These are phyloP conservation scores for Bertia moriformis DNA, from an alignment of 2,329 filamentous ascomycete genomes.

Conservation along the genomic window DNA sequence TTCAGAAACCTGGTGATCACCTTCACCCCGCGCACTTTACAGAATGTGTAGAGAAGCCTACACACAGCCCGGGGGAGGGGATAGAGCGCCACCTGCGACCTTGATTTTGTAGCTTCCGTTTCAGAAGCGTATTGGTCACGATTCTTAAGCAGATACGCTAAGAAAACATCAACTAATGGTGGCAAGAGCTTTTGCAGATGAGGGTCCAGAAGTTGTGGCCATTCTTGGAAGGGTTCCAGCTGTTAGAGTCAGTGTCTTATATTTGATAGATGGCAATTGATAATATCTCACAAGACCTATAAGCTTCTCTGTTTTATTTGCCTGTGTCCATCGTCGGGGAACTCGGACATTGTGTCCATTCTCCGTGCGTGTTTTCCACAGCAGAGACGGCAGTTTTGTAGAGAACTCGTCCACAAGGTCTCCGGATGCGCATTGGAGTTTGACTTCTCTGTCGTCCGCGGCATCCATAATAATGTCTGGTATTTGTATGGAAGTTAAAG, in stretches of 20 bases:
- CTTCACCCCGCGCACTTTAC: constrained; percentile 88
- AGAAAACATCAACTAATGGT: constrained; percentile 59
- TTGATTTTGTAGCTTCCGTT: no score
- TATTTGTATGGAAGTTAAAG: not conserved
- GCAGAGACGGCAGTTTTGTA: constrained; percentile 20
- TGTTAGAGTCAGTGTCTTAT: constrained; percentile 25
- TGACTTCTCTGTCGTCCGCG: constrained; percentile 23
- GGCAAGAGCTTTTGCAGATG: constrained; percentile 66
- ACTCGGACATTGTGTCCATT: constrained; percentile 9
- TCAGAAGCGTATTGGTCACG: constrained; percentile 16
- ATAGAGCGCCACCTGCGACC: constrained; percentile 17
- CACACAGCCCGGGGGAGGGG: constrained; percentile 60
- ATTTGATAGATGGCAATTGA: constrained; percentile 7
- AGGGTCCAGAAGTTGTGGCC: constrained; percentile 81
- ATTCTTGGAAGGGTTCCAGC: constrained; percentile 85
- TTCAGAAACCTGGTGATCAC: constrained; percentile 81
- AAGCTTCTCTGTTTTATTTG: constrained; percentile 18
- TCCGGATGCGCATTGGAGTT: constrained; percentile 26
- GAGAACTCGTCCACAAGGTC: constrained; percentile 24
- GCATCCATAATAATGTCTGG: constrained; percentile 20
- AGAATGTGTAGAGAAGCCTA: constrained; percentile 72
- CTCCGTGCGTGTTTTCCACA: constrained; percentile 17
- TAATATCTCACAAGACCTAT: constrained; percentile 19
- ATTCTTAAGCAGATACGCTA: constrained; percentile 41
- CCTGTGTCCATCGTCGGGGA: constrained; percentile 20